Percentiles rank a stretch among this genome's conserved stretches.
Evolutionary conservation across 495 filamentous ascomycete genomes (phyloP).

Genomic region (Trichoderma parareesei): DNA sequence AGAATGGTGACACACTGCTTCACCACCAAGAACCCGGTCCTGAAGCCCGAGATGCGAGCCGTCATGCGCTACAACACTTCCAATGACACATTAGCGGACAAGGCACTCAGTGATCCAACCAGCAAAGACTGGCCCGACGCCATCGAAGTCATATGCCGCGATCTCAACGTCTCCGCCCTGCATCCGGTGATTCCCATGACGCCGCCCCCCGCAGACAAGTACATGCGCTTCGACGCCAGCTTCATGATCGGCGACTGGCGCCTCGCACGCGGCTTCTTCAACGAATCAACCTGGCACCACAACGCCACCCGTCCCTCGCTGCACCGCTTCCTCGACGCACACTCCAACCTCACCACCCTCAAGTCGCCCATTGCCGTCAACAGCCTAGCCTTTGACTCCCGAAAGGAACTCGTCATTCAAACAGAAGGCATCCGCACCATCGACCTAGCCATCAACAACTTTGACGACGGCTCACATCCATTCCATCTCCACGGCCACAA

Average conservation of each 20-base stretch:
- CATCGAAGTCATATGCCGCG: conserved; percentile 9
- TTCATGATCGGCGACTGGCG: conserved; percentile 14
- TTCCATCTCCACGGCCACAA: conserved; percentile 53
- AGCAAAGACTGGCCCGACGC: conserved; percentile 12
- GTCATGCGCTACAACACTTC: not conserved
- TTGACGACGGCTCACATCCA: conserved; percentile 44
- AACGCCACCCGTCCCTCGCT: not conserved
- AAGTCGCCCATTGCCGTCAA: conserved; percentile 37
- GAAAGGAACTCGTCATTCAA: conserved; percentile 48
- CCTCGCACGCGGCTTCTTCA: not conserved
- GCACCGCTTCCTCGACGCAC: conserved; percentile 3
- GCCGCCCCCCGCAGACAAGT: conserved; percentile 12
- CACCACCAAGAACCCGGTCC: conserved; percentile 6
- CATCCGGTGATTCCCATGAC: not conserved
- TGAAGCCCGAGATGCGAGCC: conserved; percentile 26
- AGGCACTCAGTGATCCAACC: not conserved
- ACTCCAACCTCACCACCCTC: conserved; percentile 14
- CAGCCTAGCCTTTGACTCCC: conserved; percentile 47
- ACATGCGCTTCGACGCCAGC: conserved; percentile 12
- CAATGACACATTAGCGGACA: not conserved
- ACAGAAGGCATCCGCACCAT: conserved; percentile 1
- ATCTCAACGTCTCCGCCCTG: conserved; percentile 11
- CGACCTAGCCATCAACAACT: conserved; percentile 51
- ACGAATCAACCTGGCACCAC: not conserved
- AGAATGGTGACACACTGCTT: conserved; percentile 25